A percentile compares a stretch with the other conserved stretches of the same genome.
phyloP scores from a whole-genome alignment of 139 green algal species.

The Medakamo hakoo region DNA sequence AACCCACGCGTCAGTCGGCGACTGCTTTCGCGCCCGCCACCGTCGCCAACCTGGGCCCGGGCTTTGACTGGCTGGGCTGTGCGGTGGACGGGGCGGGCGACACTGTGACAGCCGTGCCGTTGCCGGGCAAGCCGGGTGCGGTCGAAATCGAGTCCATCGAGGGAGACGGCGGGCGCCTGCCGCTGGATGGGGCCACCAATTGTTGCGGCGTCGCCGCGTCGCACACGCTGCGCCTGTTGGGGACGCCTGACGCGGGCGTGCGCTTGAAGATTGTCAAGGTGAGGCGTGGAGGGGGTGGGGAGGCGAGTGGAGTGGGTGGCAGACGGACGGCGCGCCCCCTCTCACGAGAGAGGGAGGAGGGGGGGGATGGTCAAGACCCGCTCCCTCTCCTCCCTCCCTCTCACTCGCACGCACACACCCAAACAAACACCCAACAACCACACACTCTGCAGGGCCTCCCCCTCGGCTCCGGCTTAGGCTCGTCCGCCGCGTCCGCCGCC shows the following conservation, averaged over 20 bases:
- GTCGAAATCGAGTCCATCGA: slow-evolving; percentile 76
- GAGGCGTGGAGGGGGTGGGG: no score
- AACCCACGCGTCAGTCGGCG: background rate
- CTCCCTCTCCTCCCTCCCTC: no score
- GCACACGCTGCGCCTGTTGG: slow-evolving; percentile 72
- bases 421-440: no score
- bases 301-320: no score
- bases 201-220: slow-evolving; percentile 83
- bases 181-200: slow-evolving; percentile 62
- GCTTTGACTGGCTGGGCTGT: slow-evolving; percentile 96
- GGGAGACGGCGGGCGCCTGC: slow-evolving; percentile 75
- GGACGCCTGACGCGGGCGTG: slow-evolving; percentile 51
- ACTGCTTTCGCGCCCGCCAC: slow-evolving; percentile 85
- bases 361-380: background rate
- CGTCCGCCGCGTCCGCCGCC: slow-evolving; percentile 73
- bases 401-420: no score
- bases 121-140: slow-evolving; percentile 42
- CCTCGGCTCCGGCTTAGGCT: slow-evolving; percentile 81
- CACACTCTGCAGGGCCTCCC: slow-evolving; percentile 87
- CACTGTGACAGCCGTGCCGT: slow-evolving; percentile 49
- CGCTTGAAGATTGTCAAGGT: slow-evolving; percentile 70
- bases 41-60: slow-evolving; percentile 89
- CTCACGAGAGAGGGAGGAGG: slow-evolving; percentile 10
- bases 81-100: slow-evolving; percentile 84
- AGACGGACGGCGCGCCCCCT: no score